These are phyloP conservation scores for Boletus tomentosulus DNA, from an alignment of 768 basidiomycete species.

Conservation along the genomic window DNA sequence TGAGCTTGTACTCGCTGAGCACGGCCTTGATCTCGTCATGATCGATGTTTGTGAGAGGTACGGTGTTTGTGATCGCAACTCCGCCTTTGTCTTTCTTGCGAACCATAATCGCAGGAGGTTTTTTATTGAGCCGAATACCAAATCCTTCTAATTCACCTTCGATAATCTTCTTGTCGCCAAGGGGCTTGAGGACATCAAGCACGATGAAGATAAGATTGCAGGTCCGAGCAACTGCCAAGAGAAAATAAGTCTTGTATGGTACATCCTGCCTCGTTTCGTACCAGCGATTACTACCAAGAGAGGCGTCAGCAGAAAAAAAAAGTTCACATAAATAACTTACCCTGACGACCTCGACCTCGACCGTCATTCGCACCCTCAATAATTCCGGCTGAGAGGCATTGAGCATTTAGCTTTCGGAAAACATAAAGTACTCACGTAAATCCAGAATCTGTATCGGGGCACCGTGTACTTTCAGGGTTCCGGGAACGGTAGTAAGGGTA, in stretches of 20 bases:
- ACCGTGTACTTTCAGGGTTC: conserved; percentile 91
- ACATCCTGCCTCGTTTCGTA: conserved; percentile 32
- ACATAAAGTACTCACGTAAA: conserved; percentile 56
- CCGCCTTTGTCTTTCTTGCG: conserved; percentile 87
- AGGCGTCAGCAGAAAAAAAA: conserved; percentile 16
- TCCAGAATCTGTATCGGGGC: conserved; percentile 95
- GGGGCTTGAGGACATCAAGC: conserved; percentile 96
- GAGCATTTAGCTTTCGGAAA: conserved; percentile 3
- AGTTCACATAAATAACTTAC: conserved; percentile 35
- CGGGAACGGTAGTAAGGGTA: conserved; percentile 91
- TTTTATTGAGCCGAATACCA: conserved; percentile 94
- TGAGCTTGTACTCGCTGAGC: conserved; percentile 87
- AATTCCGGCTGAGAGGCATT: conserved; percentile 69
- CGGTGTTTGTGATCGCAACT: conserved; percentile 93
- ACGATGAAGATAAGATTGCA: conserved; percentile 99
- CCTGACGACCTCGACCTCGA: conserved; percentile 93
- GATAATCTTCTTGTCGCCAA: conserved; percentile 90
- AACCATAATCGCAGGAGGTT: conserved; percentile 81
- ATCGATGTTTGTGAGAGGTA: conserved; percentile 93
- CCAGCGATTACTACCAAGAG: conserved; percentile 63
- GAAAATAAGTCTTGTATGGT: conserved; percentile 9
- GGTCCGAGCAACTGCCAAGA: conserved; percentile 79
- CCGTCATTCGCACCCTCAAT: conserved; percentile 98
- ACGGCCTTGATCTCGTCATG: conserved; percentile 96
- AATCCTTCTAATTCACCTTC: conserved; percentile 96